phyloP scores from a whole-genome alignment of 805 yeast species.

The Kodamaea hsintzibuensis region DNA sequence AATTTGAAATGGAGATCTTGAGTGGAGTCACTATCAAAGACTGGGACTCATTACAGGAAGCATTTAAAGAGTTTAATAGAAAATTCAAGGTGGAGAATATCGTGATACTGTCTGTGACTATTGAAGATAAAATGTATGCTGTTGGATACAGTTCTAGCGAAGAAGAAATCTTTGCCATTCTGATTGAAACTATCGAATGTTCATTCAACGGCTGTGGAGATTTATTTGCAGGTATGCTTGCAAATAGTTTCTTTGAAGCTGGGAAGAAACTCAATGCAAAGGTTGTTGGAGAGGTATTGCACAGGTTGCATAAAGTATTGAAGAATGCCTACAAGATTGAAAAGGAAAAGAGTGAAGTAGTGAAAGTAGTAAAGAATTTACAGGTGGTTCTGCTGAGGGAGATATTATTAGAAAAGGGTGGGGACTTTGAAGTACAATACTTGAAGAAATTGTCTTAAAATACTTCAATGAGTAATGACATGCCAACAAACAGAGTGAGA shows the following conservation, averaged over 20 bases:
- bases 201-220: conserved; percentile 77
- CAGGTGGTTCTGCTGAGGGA: conserved; percentile 38
- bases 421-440: conserved; percentile 7
- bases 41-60: conserved; percentile 34
- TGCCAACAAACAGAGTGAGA: too few relatives aligned
- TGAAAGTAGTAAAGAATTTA: conserved; percentile 34
- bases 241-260: conserved; percentile 44
- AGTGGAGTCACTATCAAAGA: conserved; percentile 46
- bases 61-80: conserved; percentile 44
- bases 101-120: conserved; percentile 58
- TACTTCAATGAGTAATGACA: too few relatives aligned
- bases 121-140: conserved; percentile 37
- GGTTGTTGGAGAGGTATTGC: conserved; percentile 27
- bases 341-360: conserved; percentile 14
- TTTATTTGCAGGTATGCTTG: conserved; percentile 60
- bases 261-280: conserved; percentile 20
- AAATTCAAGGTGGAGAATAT: conserved; percentile 49
- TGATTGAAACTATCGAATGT: conserved; percentile 54
- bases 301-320: conserved; percentile 30
- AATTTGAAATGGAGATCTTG: conserved; percentile 67
- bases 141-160: conserved; percentile 34
- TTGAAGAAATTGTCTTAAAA: not conserved
- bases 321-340: conserved; percentile 27
- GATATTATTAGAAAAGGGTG: conserved; percentile 19
- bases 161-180: conserved; percentile 30